Evolutionary conservation across 2,329 filamentous ascomycete genomes (phyloP), one percentile per base, ranked within the genome.

Genomic region (Diplodia seriata): DNA sequence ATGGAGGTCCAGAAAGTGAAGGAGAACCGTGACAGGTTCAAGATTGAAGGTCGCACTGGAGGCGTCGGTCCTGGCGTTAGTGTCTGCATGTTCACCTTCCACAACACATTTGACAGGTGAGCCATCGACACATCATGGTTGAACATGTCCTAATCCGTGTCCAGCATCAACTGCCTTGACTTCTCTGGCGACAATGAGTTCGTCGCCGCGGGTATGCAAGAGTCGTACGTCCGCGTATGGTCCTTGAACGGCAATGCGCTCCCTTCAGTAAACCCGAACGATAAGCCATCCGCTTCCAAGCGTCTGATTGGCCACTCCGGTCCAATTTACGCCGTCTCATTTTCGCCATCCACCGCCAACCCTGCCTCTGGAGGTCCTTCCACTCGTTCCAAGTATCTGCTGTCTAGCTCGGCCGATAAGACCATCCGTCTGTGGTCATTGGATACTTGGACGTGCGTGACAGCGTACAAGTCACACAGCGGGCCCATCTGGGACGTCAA

Each of bases 11-110:
- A 95, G 75, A 95, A 94, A 76, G 89, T 98, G 11, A 92, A 93
- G 71, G 95, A 99, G 78, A 92, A 97, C 74, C 89, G 95, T 26
- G 94, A 98, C 74, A 87, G 94, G 20, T 97, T 97, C 78, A 91
- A 89, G 76, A 94, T 98, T 68, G 92, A 97, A 69, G 88, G 90
- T 23, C 88, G 91, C 40, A 94, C 91, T 14, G 92, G 93, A 18
- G 94, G 94, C 9, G 86, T 94, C 62, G 93, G 94, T 15, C 88
- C 93, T 66, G 89, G 90, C 31, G 85, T 97, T 69, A 97, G 93
- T 74, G 90, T 96, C 29, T 95, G 92, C 83, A 98, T 98, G 91
- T 97, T 96, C 77, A 99, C 95, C 0, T 97, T 98, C 76, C 95
- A 99, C 83, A 99, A 99, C 79, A 97, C 92, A 0, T 90, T 93